These are phyloP conservation scores for Irpex lacteus DNA, from an alignment of 1,284 basidiomycete species.

Conservation along the genomic window DNA sequence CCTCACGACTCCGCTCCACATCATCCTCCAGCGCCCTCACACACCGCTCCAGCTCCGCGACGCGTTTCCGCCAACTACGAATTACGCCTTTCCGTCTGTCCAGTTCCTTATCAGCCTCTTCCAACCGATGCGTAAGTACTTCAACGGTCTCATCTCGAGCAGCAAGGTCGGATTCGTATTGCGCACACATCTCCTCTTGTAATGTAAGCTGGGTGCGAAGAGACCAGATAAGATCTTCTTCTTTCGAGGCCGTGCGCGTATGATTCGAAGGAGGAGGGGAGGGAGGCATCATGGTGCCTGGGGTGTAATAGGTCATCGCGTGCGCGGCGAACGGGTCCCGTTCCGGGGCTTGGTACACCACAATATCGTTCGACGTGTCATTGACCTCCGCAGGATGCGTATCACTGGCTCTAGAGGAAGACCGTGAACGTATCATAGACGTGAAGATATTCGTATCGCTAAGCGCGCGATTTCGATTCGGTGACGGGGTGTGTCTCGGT, in stretches of 20 bases:
- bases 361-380: conserved; percentile 48
- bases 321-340: conserved; percentile 72
- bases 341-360: conserved; percentile 44
- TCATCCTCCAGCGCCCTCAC: conserved; percentile 66
- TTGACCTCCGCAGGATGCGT: conserved; percentile 47
- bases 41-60: conserved; percentile 63
- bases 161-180: conserved; percentile 69
- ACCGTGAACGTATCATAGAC: conserved; percentile 34
- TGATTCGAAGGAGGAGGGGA: conserved; percentile 59
- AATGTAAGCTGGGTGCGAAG: conserved; percentile 69
- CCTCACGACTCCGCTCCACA: conserved; percentile 62
- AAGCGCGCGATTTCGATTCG: conserved; percentile 47
- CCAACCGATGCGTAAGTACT: conserved; percentile 51
- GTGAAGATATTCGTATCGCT: conserved; percentile 61
- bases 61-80: conserved; percentile 68
- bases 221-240: conserved; percentile 66
- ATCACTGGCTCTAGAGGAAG: conserved; percentile 13
- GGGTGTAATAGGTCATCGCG: conserved; percentile 74
- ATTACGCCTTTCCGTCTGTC: conserved; percentile 51
- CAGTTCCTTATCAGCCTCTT: conserved; percentile 56
- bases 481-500: conserved; percentile 27
- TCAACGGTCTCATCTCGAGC: conserved; percentile 69
- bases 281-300: conserved; percentile 64
- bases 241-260: conserved; percentile 59
- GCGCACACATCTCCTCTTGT: conserved; percentile 65